Conservation (phyloP, 1,284 basidiomycete species). For the Leccinum fallax region DNA sequence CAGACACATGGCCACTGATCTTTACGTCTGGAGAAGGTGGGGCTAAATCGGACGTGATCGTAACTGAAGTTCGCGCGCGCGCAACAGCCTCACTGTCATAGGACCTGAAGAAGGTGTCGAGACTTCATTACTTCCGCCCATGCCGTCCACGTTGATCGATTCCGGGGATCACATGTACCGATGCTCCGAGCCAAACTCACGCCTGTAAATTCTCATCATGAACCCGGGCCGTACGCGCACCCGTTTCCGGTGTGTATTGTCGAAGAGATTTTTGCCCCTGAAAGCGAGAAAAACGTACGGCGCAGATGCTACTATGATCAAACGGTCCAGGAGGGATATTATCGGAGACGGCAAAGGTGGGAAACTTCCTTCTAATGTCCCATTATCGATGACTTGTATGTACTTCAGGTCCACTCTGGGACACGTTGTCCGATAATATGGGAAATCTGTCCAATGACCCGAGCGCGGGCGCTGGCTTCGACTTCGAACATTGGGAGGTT, state of each 20-base stretch:
- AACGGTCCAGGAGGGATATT: neutral
- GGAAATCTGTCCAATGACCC: neutral
- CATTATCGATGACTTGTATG: neutral
- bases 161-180: neutral
- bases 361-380: neutral
- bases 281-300: neutral
- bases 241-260: neutral
- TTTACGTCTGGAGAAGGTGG: no score
- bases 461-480: no score
- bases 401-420: neutral
- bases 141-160: neutral
- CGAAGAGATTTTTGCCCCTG: neutral
- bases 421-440: neutral
- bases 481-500: neutral
- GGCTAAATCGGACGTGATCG: no score
- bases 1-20: neutral
- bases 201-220: neutral
- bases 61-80: no score
- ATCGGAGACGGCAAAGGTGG: neutral
- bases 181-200: no score
- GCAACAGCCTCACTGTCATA: no score
- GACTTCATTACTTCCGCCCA: neutral
- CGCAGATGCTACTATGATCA: neutral
- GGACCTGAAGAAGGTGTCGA: neutral
- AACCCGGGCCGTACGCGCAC: neutral